phyloP scores from a whole-genome alignment of 2,329 filamentous ascomycete species.

The Penicillium sp. region DNA sequence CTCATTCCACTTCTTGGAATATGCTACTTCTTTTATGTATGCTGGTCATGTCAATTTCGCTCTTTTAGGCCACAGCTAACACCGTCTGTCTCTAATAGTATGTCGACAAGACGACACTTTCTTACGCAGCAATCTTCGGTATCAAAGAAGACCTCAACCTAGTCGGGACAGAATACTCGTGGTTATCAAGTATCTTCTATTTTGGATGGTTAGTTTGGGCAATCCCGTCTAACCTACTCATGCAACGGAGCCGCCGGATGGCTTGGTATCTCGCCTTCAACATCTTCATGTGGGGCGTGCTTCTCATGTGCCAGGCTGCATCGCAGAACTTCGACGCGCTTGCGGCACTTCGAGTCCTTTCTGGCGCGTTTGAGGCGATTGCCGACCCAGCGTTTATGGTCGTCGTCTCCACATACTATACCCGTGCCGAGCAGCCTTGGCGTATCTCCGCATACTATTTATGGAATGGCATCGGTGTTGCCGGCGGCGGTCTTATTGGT shows the following conservation, averaged over 20 bases:
- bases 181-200: conserved; percentile 42
- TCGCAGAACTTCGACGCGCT: conserved; percentile 44
- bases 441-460: conserved; percentile 26
- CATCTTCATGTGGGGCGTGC: conserved; percentile 32
- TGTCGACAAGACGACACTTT: background rate
- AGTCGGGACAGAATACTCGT: conserved; percentile 35
- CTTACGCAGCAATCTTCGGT: background rate
- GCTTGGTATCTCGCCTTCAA: conserved; percentile 45
- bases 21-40: background rate
- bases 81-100: background rate
- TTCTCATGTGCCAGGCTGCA: conserved; percentile 39
- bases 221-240: background rate
- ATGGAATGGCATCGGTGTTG: conserved; percentile 6
- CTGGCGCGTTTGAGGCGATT: background rate
- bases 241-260: background rate
- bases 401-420: conserved; percentile 34
- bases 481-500: background rate
- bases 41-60: conserved; percentile 9
- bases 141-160: conserved; percentile 16
- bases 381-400: conserved; percentile 56
- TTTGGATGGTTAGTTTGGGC: conserved; percentile 35
- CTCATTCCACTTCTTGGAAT: background rate
- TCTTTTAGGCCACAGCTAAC: background rate
- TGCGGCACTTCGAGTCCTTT: background rate
- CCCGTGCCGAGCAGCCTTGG: conserved; percentile 21